phyloP scores from a whole-genome alignment of 1,139 yeast genomes.

The Suhomyces chickasaworum region DNA sequence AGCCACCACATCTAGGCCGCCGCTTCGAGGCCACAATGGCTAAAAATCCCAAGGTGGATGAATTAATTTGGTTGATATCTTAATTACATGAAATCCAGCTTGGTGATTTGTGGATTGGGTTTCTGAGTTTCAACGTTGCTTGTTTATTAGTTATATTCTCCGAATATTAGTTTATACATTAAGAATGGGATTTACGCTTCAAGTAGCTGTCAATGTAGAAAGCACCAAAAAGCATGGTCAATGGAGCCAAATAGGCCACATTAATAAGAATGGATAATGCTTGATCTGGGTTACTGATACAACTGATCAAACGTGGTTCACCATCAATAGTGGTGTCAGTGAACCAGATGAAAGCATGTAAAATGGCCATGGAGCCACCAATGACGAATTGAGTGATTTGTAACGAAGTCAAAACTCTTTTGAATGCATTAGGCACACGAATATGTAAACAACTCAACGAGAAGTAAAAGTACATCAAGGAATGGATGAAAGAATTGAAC shows the following conservation, averaged over 20 bases:
- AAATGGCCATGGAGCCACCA: conserved; percentile 69
- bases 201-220: conserved; percentile 69
- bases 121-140: not conserved
- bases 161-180: not conserved
- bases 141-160: not conserved
- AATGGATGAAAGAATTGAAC: conserved; percentile 75
- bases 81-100: too few species aligned
- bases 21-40: too few species aligned
- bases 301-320: conserved; percentile 40
- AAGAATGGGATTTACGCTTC: conserved; percentile 19
- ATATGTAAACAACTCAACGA: conserved; percentile 63
- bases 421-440: conserved; percentile 59
- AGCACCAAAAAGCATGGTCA: conserved; percentile 69
- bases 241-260: conserved; percentile 67
- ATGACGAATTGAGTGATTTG: conserved; percentile 71
- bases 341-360: conserved; percentile 64
- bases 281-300: conserved; percentile 62
- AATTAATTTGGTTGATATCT: too few species aligned
- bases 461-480: conserved; percentile 76
- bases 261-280: conserved; percentile 65
- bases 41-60: too few species aligned
- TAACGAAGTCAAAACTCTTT: conserved; percentile 63
- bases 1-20: too few species aligned
- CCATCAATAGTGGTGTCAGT: conserved; percentile 42
- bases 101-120: too few species aligned